Evolutionary conservation across 805 yeast genomes (phyloP).

Genomic region (Kazachstania psychrophila): DNA sequence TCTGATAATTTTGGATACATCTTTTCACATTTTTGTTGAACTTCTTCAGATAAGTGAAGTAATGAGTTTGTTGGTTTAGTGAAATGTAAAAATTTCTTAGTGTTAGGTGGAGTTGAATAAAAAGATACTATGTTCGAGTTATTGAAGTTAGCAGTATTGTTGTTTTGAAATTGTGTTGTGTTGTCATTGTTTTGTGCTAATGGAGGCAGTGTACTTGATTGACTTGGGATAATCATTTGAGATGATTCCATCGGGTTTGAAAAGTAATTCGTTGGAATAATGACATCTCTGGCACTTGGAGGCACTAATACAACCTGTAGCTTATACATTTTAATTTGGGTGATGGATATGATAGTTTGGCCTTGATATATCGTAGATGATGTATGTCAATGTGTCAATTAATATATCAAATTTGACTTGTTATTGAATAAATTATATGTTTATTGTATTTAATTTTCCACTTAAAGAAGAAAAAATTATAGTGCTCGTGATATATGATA

Average conservation of each 20-base stretch:
- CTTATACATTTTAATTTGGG: conserved; percentile 36
- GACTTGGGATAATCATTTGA: conserved; percentile 17
- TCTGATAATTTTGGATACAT: conserved; percentile 54
- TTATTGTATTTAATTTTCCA: background rate
- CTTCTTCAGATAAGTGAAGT: conserved; percentile 42
- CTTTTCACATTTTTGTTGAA: conserved; percentile 45
- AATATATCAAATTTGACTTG: background rate
- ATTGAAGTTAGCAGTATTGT: background rate
- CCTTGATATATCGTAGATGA: too few relatives aligned
- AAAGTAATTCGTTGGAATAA: conserved; percentile 14
- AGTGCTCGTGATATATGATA: too few relatives aligned
- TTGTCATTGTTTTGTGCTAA: conserved; percentile 9
- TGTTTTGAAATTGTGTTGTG: conserved; percentile 3
- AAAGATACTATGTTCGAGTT: conserved; percentile 10
- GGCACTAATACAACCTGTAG: conserved; percentile 39
- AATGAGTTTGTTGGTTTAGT: conserved; percentile 42
- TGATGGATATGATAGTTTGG: too few relatives aligned
- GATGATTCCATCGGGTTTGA: conserved; percentile 18
- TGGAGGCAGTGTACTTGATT: conserved; percentile 8
- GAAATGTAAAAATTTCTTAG: conserved; percentile 54
- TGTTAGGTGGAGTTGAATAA: conserved; percentile 14
- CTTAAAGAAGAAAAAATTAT: background rate
- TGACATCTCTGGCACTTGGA: conserved; percentile 28
- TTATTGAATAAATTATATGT: background rate
- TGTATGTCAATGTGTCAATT: background rate